Evolutionary conservation across 2,329 filamentous ascomycete species (phyloP), one percentile per base, ranked within the genome.

Genomic region (Fusarium sp.): DNA sequence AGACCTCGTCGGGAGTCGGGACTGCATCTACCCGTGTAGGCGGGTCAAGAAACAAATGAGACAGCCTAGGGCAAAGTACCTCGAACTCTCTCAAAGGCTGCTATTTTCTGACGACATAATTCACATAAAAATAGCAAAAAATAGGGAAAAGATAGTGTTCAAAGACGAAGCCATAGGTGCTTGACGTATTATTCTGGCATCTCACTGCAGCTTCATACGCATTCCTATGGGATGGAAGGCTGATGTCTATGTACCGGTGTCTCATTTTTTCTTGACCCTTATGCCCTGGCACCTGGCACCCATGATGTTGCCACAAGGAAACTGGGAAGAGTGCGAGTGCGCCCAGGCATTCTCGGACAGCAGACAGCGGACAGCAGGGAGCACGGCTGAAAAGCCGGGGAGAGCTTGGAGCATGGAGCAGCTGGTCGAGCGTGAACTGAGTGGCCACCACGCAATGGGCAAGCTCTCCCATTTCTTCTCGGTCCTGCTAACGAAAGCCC

Each of bases 301-400:
- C 33, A 60, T 40, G 35, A 59, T 43, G 40, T 45, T 63, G 61
- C 68, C 52, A 72, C 40, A 33, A 57, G 58, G 68, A 63, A 69
- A 56, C 38, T 40, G 27, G 60, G 71, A 35, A 69, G 71, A 66
- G 25, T n/a, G 45, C 22, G 71, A 63, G 47, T 72, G 71, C 61
- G 65, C 71, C 47, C 65, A 35, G 25, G 43, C 38, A 35, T 69
- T 63, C 57, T 56, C 47, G 40, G 57, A 50, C 35, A 47, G 14
- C 22, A 15, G 43, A 45, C 40, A 22, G 40, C 20, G 11, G 11
- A 45, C 62, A n/a, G 38, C 56, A 72, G 56, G 68, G 68, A 72
- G 65, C 50, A 73, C 45, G 64, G 60, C 37, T 61, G 68, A 65
- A 74, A 73, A 71, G 71, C 71, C 58, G 71, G 71, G 68, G 47